phyloP scores from a whole-genome alignment of 495 filamentous ascomycete species.

The Pseudomonodictys pantanalensis region DNA sequence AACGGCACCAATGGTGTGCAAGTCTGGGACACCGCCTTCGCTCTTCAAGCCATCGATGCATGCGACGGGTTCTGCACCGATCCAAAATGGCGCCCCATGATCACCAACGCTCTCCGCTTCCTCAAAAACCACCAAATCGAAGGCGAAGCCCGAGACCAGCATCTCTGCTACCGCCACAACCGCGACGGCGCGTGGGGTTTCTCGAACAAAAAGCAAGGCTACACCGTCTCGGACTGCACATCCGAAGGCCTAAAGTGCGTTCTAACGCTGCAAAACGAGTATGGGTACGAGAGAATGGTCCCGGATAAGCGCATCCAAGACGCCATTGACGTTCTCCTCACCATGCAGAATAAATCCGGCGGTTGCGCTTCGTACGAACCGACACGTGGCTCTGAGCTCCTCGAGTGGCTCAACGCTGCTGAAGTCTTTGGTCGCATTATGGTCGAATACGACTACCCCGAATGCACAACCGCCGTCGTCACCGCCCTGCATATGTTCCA shows the following conservation, averaged over 20 bases:
- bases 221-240: constrained; percentile 91
- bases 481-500: constrained; percentile 81
- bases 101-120: constrained; percentile 78
- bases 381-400: constrained; percentile 66
- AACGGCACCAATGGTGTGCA: constrained; percentile 98
- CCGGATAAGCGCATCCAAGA: constrained; percentile 74
- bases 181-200: constrained; percentile 96
- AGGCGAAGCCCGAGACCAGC: constrained; percentile 75
- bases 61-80: constrained; percentile 74
- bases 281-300: constrained; percentile 71
- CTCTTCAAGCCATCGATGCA: constrained; percentile 78
- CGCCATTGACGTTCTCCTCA: constrained; percentile 83
- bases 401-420: constrained; percentile 88
- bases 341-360: constrained; percentile 86
- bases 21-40: constrained; percentile 90
- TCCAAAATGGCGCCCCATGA: constrained; percentile 76
- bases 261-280: constrained; percentile 74
- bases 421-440: constrained; percentile 97
- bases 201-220: constrained; percentile 86
- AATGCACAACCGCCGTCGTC: constrained; percentile 95
- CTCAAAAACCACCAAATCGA: constrained; percentile 89
- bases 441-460: constrained; percentile 96
- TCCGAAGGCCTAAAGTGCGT: constrained; percentile 86
- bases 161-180: constrained; percentile 82
- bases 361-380: constrained; percentile 90